These are phyloP conservation scores for Rosa hybrid DNA, from an alignment of 331 rosid genomes.

Conservation along the genomic window DNA sequence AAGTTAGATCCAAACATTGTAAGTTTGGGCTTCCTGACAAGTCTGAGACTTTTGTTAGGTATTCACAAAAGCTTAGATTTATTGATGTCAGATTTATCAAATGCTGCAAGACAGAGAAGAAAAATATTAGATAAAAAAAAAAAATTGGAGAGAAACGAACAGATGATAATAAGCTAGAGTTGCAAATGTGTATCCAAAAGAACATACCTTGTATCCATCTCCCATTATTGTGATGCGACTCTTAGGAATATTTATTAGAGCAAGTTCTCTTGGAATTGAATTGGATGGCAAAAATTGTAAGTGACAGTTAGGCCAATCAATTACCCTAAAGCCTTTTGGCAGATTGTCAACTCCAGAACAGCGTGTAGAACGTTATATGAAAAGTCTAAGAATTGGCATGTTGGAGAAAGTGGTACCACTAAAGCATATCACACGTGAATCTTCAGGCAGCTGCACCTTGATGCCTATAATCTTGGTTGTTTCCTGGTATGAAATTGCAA, in stretches of 20 bases:
- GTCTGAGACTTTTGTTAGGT: background rate
- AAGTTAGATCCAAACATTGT: background rate
- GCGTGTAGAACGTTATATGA: background rate
- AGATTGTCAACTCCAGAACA: background rate
- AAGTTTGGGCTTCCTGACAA: background rate
- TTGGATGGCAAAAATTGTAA: background rate
- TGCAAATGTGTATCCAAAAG: too few relatives aligned
- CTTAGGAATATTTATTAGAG: background rate
- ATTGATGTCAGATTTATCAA: background rate
- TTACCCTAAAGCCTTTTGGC: background rate
- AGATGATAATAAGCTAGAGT: background rate
- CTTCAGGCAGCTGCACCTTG: background rate
- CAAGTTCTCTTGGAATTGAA: background rate
- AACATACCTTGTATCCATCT: background rate
- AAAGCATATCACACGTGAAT: background rate
- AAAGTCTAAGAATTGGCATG: background rate
- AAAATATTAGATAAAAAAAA: too few relatives aligned
- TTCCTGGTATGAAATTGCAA: background rate
- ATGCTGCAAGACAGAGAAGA: background rate
- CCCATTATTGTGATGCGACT: background rate
- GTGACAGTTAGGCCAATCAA: background rate
- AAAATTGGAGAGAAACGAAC: too few relatives aligned
- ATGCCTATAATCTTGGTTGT: background rate
- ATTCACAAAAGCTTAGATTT: background rate
- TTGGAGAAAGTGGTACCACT: background rate